Base-by-base conservation (phyloP, 192 early-diverging fungal species). In the Entomortierella beljakovae region DNA sequence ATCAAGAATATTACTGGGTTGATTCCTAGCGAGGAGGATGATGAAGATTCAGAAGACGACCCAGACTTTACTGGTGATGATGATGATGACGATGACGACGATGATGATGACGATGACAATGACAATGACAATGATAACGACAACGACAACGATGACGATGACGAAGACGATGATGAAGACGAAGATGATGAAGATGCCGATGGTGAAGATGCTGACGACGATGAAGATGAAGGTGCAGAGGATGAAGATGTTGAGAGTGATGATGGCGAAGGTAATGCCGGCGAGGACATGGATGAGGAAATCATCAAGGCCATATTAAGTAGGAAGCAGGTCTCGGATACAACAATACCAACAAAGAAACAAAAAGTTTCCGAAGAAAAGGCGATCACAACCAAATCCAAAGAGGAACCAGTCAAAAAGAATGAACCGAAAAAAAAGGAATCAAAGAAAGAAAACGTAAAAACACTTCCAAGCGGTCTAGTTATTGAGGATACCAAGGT, bases 401-500 rank as follows among this genome's bases (percentile, higher is more conserved):
- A 81, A 64, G 67, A 84, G 69, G 64, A 70, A 3, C 57, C 74
- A 40, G 60, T 74, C 63, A 69, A 82, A 25, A 55, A 74, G 26
- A 81, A 71, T 22, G 32, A 20, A 31, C 50, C 35, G 32, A 82
- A 76, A 67, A 76, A 80, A 51, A 50, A 68, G 18, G 80, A 84
- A 64, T 34, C 79, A 57, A 71, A 82, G 42, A 71, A 84, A 29
- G 80, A 66, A 16, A 75, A 82, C 51, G 86, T 86, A 40, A 88
- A 86, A 71, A 79, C 75, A 3, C 83, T 93, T 22, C 84, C 87
- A n/a, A 89, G 85, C 54, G 96, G 97, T 50, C 80, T 99, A 11
- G 74, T 89, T n/a, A 91, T 94, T 31, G 95, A 96, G 80, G 93
- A 97, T 71, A 76, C 87, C 50, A 90, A 83, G 70, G 43, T 71